phyloP scores from a whole-genome alignment of 2,329 filamentous ascomycete genomes.

The Fusarium sacchari region DNA sequence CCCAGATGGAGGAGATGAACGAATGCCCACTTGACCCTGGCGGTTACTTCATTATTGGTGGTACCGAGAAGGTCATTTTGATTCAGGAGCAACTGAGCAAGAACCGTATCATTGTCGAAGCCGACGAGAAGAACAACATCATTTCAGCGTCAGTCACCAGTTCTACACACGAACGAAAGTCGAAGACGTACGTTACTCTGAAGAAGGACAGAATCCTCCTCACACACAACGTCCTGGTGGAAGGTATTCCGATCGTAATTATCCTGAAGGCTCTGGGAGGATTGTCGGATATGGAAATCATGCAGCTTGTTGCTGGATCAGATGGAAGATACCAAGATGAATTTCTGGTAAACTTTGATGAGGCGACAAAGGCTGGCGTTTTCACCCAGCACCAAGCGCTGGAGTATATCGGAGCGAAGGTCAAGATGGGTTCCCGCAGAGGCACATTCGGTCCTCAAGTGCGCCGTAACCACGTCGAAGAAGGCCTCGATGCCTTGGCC shows the following conservation, averaged over 20 bases:
- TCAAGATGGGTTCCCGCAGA: slow-evolving; percentile 84
- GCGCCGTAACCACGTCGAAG: slow-evolving; percentile 84
- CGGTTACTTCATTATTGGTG: slow-evolving; percentile 97
- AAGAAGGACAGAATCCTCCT: slow-evolving; percentile 94
- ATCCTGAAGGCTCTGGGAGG: slow-evolving; percentile 93
- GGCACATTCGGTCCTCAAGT: slow-evolving; percentile 63
- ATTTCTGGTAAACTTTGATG: slow-evolving; percentile 95
- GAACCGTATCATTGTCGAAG: slow-evolving; percentile 97
- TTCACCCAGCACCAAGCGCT: slow-evolving; percentile 95
- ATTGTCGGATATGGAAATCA: slow-evolving; percentile 92
- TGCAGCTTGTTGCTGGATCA: slow-evolving; percentile 87
- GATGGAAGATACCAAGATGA: slow-evolving; percentile 93
- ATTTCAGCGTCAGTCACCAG: slow-evolving; percentile 97
- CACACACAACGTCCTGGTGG: slow-evolving; percentile 90
- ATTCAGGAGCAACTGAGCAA: slow-evolving; percentile 99
- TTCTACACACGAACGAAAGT: slow-evolving; percentile 97
- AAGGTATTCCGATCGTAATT: slow-evolving; percentile 95
- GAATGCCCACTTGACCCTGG: slow-evolving; percentile 97
- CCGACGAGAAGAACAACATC: slow-evolving; percentile 88
- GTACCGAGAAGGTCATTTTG: slow-evolving; percentile 97
- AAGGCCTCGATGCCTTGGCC: slow-evolving; percentile 91
- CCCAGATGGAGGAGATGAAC: slow-evolving; percentile 90
- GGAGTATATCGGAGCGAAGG: slow-evolving; percentile 87
- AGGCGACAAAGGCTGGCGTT: slow-evolving; percentile 83
- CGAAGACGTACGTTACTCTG: slow-evolving; percentile 93